These are phyloP conservation scores for Themeda triandra DNA, from an alignment of 176 grass and related monocot species.

Conservation along the genomic window DNA sequence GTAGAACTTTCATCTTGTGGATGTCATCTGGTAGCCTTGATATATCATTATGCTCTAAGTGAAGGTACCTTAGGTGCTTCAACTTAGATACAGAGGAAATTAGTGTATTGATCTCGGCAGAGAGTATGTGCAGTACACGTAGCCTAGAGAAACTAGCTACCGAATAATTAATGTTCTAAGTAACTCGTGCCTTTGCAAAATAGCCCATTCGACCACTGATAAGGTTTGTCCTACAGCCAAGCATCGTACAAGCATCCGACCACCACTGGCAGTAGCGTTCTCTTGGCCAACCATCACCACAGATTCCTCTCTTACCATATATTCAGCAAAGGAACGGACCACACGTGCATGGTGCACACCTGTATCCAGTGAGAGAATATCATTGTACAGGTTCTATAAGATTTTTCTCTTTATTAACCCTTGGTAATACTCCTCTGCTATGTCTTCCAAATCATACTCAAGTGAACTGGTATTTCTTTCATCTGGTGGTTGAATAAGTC, in stretches of 20 bases:
- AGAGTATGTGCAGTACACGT: background rate
- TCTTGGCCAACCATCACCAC: background rate
- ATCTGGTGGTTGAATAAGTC: background rate
- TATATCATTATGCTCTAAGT: background rate
- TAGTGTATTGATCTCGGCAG: background rate
- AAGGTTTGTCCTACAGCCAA: background rate
- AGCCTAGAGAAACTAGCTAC: background rate
- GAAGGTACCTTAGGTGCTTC: constrained; percentile 19
- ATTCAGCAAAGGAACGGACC: background rate
- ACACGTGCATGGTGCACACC: background rate
- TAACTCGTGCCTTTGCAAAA: background rate
- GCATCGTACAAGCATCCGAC: background rate
- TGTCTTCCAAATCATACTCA: background rate
- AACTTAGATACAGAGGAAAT: background rate
- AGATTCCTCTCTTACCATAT: background rate
- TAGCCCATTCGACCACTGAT: background rate
- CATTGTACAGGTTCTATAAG: background rate
- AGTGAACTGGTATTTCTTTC: background rate
- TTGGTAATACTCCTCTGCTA: background rate
- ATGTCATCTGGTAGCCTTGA: constrained; percentile 1
- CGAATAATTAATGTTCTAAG: background rate
- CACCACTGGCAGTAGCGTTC: background rate
- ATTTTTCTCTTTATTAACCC: constrained; percentile 12
- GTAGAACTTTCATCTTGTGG: background rate
- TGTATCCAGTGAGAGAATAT: fast-evolving